Percentiles rank a stretch among this genome's conserved stretches.
phyloP scores from a whole-genome alignment of 2,329 filamentous ascomycete species.

The Coniochaeta ligniaria region DNA sequence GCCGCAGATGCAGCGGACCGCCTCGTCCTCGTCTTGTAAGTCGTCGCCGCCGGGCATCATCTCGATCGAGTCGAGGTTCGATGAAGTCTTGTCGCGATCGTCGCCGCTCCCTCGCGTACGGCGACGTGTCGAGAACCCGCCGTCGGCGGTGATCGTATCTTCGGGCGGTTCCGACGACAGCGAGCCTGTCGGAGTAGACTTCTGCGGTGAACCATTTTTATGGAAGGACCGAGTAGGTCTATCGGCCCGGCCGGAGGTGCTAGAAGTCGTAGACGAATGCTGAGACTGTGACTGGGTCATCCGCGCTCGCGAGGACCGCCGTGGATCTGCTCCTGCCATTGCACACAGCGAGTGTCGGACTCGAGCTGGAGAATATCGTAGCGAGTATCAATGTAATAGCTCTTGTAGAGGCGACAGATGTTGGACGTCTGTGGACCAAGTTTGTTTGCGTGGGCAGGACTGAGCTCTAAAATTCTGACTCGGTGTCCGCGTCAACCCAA shows the following conservation, averaged over 20 bases:
- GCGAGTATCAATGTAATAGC: background rate
- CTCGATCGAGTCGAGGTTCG: conserved; percentile 33
- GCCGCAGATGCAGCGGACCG: conserved; percentile 92
- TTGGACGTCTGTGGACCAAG: background rate
- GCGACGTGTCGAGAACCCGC: conserved; percentile 65
- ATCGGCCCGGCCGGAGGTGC: conserved; percentile 69
- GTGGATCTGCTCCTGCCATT: conserved; percentile 62
- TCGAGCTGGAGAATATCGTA: background rate
- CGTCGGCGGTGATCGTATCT: conserved; percentile 51
- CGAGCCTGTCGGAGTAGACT: conserved; percentile 67
- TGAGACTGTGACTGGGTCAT: conserved; percentile 68
- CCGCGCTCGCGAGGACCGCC: conserved; percentile 88
- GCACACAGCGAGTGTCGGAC: conserved; percentile 14
- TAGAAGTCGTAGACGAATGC: conserved; percentile 71
- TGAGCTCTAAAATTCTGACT: background rate
- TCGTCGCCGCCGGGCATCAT: conserved; percentile 61
- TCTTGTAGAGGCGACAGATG: background rate
- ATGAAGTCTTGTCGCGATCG: conserved; percentile 39
- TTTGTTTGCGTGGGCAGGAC: background rate
- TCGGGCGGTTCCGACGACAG: conserved; percentile 63
- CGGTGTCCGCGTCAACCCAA: background rate
- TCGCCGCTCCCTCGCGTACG: conserved; percentile 64
- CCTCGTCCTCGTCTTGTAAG: conserved; percentile 81
- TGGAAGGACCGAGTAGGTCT: conserved; percentile 64
- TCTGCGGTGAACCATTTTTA: conserved; percentile 66